Evolutionary conservation across 345 rosid species (phyloP).

Genomic region (Xanthoceras sorbifolium): DNA sequence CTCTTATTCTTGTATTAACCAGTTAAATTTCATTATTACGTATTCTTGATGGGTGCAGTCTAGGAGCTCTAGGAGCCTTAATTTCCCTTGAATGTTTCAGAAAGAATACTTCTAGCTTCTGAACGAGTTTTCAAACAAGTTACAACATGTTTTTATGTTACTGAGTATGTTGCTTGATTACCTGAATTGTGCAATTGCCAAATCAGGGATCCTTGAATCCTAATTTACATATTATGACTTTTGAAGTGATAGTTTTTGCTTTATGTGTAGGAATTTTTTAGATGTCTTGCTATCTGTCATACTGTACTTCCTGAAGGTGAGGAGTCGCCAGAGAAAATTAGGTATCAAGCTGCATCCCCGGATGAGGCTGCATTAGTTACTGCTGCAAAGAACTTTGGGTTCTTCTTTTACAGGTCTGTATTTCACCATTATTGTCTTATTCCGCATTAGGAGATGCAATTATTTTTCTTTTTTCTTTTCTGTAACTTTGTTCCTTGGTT

Average conservation of each 20-base stretch:
- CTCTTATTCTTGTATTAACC: background rate
- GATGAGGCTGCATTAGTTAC: constrained; percentile 98
- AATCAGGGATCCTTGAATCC: background rate
- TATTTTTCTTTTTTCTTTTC: background rate
- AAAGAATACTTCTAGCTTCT: background rate
- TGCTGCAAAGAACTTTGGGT: constrained; percentile 98
- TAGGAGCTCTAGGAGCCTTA: background rate
- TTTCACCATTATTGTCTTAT: background rate
- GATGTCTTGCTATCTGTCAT: constrained; percentile 99
- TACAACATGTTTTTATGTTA: background rate
- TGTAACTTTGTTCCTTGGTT: background rate
- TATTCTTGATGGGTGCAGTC: background rate
- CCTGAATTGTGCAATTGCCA: background rate
- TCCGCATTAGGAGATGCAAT: background rate
- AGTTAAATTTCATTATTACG: background rate
- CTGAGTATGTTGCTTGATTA: background rate
- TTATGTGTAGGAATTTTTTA: constrained; percentile 80
- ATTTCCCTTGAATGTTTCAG: background rate
- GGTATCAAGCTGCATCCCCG: constrained; percentile 99
- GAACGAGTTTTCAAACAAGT: background rate
- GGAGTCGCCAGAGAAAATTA: constrained; percentile 86
- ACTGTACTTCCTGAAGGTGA: constrained; percentile 99
- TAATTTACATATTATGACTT: constrained; percentile 1
- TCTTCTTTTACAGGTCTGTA: constrained; percentile 86
- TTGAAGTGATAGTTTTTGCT: constrained; percentile 22